These are phyloP conservation scores for Solanum corneliomulleri DNA, from an alignment of 257 asterid species.

Conservation along the genomic window DNA sequence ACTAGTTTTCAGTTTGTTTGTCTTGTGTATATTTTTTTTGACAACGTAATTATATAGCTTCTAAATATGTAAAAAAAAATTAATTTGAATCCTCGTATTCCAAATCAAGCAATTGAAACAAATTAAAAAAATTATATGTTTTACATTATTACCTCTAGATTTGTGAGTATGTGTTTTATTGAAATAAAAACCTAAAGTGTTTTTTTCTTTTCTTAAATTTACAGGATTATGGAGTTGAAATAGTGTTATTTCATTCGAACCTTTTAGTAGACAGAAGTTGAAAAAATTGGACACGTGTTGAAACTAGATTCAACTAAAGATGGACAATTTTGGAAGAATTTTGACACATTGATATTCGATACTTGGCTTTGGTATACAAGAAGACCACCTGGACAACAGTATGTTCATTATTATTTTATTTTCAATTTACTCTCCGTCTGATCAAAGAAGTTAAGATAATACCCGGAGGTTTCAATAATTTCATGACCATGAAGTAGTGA, in stretches of 20 bases:
- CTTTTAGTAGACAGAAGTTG: constrained; percentile 27
- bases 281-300: constrained; percentile 19
- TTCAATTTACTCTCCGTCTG: background rate
- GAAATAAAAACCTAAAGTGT: background rate
- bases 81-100: background rate
- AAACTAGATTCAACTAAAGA: constrained; percentile 19
- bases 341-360: constrained; percentile 29
- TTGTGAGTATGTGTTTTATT: background rate
- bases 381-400: constrained; percentile 23
- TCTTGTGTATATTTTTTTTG: background rate
- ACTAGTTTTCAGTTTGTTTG: background rate
- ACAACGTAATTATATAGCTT: background rate
- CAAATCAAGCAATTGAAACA: background rate
- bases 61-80: background rate
- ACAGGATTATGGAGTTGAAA: constrained; percentile 24
- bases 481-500: background rate
- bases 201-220: background rate
- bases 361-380: constrained; percentile 42
- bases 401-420: background rate
- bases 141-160: background rate
- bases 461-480: background rate
- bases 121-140: background rate
- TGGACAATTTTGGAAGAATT: constrained; percentile 31
- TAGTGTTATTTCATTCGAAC: constrained; percentile 10
- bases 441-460: background rate